Evolutionary conservation across 176 grass and related monocot genomes (phyloP).

Genomic region (Pontederia paniculata): DNA sequence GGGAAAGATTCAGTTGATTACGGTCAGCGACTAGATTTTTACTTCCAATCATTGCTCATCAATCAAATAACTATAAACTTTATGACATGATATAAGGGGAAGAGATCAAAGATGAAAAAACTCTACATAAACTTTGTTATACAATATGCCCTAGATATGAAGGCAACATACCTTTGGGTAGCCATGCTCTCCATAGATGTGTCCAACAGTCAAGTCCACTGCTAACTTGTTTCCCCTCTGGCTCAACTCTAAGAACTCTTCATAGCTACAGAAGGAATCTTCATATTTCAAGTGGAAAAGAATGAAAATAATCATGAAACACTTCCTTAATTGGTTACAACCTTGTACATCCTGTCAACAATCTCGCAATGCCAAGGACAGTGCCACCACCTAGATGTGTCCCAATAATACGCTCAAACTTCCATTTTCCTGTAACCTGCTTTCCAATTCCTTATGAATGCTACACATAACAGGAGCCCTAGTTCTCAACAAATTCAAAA

Average conservation of each 20-base stretch:
- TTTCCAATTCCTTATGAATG: slow-evolving; percentile 17
- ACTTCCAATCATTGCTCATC: too few relatives aligned
- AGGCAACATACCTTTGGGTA: slow-evolving; percentile 67
- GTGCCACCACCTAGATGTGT: slow-evolving; percentile 92
- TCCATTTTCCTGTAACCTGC: slow-evolving; percentile 89
- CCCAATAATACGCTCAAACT: slow-evolving; percentile 96
- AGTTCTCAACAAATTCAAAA: slow-evolving; percentile 8
- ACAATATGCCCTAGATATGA: too few relatives aligned
- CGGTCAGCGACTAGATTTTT: too few relatives aligned
- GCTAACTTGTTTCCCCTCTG: slow-evolving; percentile 77
- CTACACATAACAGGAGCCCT: neutral
- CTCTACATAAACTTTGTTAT: too few relatives aligned
- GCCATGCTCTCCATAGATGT: slow-evolving; percentile 87
- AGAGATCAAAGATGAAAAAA: too few relatives aligned
- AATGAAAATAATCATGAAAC: neutral
- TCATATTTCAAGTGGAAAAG: slow-evolving; percentile 1
- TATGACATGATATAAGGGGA: too few relatives aligned
- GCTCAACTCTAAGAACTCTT: slow-evolving; percentile 87
- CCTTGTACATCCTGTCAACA: slow-evolving; percentile 85
- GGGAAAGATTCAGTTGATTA: too few relatives aligned
- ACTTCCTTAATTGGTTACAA: slow-evolving; percentile 14
- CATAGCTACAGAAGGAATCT: slow-evolving; percentile 46
- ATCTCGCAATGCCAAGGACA: slow-evolving; percentile 78
- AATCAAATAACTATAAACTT: too few relatives aligned
- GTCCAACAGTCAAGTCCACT: slow-evolving; percentile 88